Conservation (phyloP, 352 stramenopile species). For the Blastocystis sp. region DNA sequence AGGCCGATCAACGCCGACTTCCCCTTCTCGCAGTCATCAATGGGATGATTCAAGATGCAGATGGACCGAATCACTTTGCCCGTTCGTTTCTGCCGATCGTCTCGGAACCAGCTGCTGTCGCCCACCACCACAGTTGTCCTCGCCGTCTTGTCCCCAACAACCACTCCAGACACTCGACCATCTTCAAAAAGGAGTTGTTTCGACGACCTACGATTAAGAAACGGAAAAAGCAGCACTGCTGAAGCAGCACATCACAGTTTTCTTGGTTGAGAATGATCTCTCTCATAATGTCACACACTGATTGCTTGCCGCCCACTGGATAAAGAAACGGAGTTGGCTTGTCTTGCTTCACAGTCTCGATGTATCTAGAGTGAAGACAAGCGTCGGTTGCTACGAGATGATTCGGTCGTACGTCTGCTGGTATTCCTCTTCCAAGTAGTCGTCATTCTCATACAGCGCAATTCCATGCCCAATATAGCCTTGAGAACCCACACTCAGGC, state of each 20-base stretch:
- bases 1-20: constrained; percentile 98
- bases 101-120: constrained; percentile 94
- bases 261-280: background rate
- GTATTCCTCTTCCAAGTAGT: constrained; percentile 78
- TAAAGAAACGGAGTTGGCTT: constrained; percentile 30
- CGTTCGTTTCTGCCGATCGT: constrained; percentile 81
- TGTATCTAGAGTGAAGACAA: background rate
- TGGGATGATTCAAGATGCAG: constrained; percentile 95
- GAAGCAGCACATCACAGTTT: constrained; percentile 16
- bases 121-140: constrained; percentile 94
- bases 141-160: constrained; percentile 79
- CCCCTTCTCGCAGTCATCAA: constrained; percentile 84
- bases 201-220: background rate
- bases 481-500: constrained; percentile 90
- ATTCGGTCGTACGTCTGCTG: constrained; percentile 76
- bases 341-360: background rate
- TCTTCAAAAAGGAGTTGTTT: constrained; percentile 66
- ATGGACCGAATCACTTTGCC: constrained; percentile 93
- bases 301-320: background rate
- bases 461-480: constrained; percentile 99
- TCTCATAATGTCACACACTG: background rate
- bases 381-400: background rate
- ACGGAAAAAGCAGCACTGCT: background rate
- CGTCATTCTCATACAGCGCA: constrained; percentile 77
- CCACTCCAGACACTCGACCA: constrained; percentile 84